Evolutionary conservation across 768 basidiomycete species (phyloP), one percentile per base, ranked within the genome.

Genomic region (Termitomyces sp.): DNA sequence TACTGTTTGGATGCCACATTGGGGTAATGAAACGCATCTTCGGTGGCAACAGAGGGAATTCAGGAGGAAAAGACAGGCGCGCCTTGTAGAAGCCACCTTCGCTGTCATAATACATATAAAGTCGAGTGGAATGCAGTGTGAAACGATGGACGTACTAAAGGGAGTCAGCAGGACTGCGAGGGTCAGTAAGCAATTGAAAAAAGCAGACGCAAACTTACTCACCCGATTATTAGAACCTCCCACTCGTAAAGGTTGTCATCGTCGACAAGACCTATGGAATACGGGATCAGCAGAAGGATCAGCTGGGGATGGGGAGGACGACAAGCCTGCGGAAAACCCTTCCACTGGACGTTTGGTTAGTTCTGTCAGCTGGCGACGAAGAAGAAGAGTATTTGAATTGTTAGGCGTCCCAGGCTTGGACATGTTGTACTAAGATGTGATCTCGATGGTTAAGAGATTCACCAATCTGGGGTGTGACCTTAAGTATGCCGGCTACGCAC

Each of bases 1-100:
- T 57, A 95, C 96, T 95, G 72, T 98, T 99, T 1, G 97, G 97
- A 75, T 99, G 97, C 86, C 95, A 93, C 84, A 99, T 91, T 38
- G 87, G 88, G 2, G 97, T 98, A 65, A 91, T 83, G 69, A 99
- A 99, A 23, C 84, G 86, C 92, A 98, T 92, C 85, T 93, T 95
- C 40, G 97, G 96, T 8, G 95, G 95, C 50, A 87, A 78, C 55
- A 96, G 74, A 30, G 96, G 96, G 71, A 87, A 98, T 72, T 98
- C 93, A 30, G 82, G 77, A 8, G 95, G 96, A 74, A 99, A 98
- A 5, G 87, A 81, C 58, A 98, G 74, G 55, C 89, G 82, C 18
- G 95, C 94, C 75, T 93, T 95, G 77, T 96, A 90, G 73, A 98
- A 92, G 8, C 93, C 97, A 60, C 96, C 97, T 75, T 99, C 96